phyloP scores from a whole-genome alignment of 768 basidiomycete species.

The Hypsizygus marmoreus region DNA sequence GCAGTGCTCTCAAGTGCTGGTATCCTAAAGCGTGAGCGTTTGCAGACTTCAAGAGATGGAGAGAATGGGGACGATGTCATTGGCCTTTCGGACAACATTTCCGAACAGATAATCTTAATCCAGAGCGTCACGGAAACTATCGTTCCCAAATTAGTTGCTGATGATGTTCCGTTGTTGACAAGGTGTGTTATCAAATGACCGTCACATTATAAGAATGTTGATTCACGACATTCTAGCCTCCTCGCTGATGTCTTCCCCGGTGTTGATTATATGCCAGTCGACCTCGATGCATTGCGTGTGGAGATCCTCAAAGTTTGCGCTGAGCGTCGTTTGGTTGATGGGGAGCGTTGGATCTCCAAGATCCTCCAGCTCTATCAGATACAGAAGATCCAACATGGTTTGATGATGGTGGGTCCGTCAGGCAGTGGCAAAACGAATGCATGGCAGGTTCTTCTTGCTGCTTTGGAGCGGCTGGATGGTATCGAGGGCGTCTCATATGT shows the following conservation, averaged over 20 bases:
- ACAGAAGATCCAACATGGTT: slow-evolving; percentile 98
- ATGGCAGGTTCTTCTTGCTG: slow-evolving; percentile 91
- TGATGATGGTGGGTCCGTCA: slow-evolving; percentile 99
- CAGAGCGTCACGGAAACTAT: slow-evolving; percentile 99
- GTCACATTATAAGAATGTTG: background rate
- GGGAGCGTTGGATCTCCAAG: slow-evolving; percentile 91
- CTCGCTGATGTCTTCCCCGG: slow-evolving; percentile 98
- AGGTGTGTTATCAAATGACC: slow-evolving; percentile 53
- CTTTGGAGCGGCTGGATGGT: slow-evolving; percentile 89
- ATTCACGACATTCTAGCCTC: slow-evolving; percentile 52
- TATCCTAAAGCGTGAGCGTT: slow-evolving; percentile 92
- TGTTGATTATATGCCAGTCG: slow-evolving; percentile 86
- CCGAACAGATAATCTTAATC: slow-evolving; percentile 96
- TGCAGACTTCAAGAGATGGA: slow-evolving; percentile 50
- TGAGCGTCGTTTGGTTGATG: slow-evolving; percentile 82
- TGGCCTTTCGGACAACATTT: slow-evolving; percentile 68
- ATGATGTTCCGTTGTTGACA: slow-evolving; percentile 92
- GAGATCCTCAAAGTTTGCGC: slow-evolving; percentile 86
- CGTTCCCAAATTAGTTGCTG: slow-evolving; percentile 95
- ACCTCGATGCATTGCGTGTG: slow-evolving; percentile 81
- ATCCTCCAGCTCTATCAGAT: slow-evolving; percentile 98
- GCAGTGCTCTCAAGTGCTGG: slow-evolving; percentile 96
- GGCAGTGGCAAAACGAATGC: slow-evolving; percentile 97
- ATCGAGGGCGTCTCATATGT: slow-evolving; percentile 93
- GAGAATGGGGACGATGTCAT: slow-evolving; percentile 44